These are phyloP conservation scores for Vigna radiata DNA, from an alignment of 306 rosid genomes.

Conservation along the genomic window DNA sequence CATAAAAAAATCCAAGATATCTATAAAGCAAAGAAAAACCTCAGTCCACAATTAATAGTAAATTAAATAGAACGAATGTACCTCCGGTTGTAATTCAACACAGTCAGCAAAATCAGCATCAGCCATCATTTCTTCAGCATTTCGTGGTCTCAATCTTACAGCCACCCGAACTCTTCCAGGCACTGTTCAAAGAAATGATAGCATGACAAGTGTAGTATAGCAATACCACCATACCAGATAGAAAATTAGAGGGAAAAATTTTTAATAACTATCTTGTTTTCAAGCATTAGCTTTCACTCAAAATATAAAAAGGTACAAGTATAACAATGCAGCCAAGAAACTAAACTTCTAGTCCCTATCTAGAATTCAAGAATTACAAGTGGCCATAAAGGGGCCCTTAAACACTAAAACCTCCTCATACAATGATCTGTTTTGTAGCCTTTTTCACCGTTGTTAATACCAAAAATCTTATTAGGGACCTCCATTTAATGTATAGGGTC, in stretches of 20 bases:
- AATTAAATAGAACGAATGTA: conserved; percentile 42
- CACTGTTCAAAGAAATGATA: conserved; percentile 54
- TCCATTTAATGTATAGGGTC: conserved; percentile 20
- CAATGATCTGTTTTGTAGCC: conserved; percentile 15
- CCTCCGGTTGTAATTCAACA: conserved; percentile 96
- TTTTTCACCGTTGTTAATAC: conserved; percentile 29
- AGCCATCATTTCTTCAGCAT: conserved; percentile 77
- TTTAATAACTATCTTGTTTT: conserved; percentile 9
- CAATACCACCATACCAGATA: conserved; percentile 29
- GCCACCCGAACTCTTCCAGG: conserved; percentile 98
- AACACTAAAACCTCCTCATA: conserved; percentile 28
- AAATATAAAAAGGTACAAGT: conserved; percentile 21
- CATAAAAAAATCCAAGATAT: conserved; percentile 23
- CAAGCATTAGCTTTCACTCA: conserved; percentile 35
- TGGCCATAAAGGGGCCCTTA: conserved; percentile 5
- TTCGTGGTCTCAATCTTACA: conserved; percentile 87
- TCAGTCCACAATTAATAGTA: conserved; percentile 16
- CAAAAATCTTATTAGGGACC: conserved; percentile 19
- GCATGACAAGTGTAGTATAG: not conserved
- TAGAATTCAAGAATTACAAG: conserved; percentile 23
- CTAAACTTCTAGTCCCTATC: conserved; percentile 34
- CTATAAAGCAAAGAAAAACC: conserved; percentile 17
- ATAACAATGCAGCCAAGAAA: not conserved
- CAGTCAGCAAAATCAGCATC: conserved; percentile 97
- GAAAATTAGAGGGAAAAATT: not conserved